Conservation (phyloP, 495 filamentous ascomycete genomes). For the Evernia prunastri region DNA sequence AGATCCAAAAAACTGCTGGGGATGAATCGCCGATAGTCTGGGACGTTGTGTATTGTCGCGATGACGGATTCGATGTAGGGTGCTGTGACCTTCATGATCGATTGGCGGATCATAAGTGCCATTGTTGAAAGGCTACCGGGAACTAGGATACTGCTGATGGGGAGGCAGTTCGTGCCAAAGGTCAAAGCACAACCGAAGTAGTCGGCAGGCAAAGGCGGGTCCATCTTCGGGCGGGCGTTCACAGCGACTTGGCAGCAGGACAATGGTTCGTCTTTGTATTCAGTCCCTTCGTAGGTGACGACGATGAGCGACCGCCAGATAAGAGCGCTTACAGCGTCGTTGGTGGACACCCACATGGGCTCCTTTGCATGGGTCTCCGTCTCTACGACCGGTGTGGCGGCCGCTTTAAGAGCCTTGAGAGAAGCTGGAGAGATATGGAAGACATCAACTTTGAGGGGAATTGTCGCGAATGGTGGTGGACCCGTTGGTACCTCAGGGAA, state of each 20-base stretch:
- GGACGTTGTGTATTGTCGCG: neutral
- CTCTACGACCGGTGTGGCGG: neutral
- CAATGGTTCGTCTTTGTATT: slow-evolving; percentile 3
- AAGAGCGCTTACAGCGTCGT: slow-evolving; percentile 1
- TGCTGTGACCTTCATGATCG: slow-evolving; percentile 2
- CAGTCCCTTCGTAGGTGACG: neutral
- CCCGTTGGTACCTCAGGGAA: neutral
- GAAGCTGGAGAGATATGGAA: slow-evolving; percentile 9
- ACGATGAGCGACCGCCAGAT: slow-evolving; percentile 3
- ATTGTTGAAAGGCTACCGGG: slow-evolving; percentile 1
- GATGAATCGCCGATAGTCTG: neutral
- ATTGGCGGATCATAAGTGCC: slow-evolving; percentile 1
- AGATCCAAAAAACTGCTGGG: neutral
- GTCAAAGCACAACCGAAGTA: neutral
- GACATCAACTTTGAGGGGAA: neutral
- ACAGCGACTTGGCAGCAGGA: slow-evolving; percentile 7
- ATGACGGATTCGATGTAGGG: neutral
- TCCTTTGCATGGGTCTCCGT: neutral
- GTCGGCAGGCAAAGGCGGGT: neutral
- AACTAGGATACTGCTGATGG: neutral
- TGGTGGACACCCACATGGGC: slow-evolving; percentile 1
- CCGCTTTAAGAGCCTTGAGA: slow-evolving; percentile 2
- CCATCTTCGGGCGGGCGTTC: neutral
- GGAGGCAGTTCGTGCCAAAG: neutral
- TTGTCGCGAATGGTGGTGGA: neutral